phyloP scores from a whole-genome alignment of 1,139 yeast genomes.

The Hansenula sp. region DNA sequence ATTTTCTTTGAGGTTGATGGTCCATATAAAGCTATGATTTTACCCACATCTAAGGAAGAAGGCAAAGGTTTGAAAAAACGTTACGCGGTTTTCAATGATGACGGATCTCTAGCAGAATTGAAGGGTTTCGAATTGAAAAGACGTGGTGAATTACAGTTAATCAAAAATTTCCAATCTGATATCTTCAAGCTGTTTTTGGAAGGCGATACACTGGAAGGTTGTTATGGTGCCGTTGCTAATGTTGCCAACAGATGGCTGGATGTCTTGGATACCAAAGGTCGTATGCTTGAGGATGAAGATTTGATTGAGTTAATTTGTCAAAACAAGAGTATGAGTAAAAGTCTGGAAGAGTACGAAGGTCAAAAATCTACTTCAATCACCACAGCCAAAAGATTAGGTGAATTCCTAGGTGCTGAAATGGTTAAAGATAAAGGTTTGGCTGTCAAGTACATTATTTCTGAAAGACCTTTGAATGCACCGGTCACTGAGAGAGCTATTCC shows the following conservation, averaged over 20 bases:
- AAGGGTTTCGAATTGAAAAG: constrained; percentile 97
- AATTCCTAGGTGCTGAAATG: constrained; percentile 96
- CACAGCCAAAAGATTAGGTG: constrained; percentile 90
- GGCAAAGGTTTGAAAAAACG: constrained; percentile 95
- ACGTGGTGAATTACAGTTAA: constrained; percentile 91
- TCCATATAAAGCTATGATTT: constrained; percentile 94
- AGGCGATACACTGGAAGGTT: constrained; percentile 71
- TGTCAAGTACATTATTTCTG: constrained; percentile 89
- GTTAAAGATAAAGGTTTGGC: constrained; percentile 95
- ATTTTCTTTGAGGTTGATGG: constrained; percentile 99
- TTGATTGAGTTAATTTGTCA: constrained; percentile 93
- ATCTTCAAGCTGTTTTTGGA: constrained; percentile 87
- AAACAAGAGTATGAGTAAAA: constrained; percentile 91
- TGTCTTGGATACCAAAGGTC: constrained; percentile 84
- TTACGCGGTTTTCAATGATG: constrained; percentile 94
- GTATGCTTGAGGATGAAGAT: constrained; percentile 89
- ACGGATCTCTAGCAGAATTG: constrained; percentile 90
- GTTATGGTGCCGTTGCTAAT: constrained; percentile 85
- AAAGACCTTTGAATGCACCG: constrained; percentile 80
- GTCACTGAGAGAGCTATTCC: constrained; percentile 97
- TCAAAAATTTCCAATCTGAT: constrained; percentile 94
- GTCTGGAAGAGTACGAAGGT: constrained; percentile 81
- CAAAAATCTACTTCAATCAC: constrained; percentile 96
- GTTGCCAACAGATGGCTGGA: constrained; percentile 97
- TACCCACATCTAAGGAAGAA: constrained; percentile 97